Conservation (phyloP, 441 rosid genomes). For the Syzygium syzygioides region DNA sequence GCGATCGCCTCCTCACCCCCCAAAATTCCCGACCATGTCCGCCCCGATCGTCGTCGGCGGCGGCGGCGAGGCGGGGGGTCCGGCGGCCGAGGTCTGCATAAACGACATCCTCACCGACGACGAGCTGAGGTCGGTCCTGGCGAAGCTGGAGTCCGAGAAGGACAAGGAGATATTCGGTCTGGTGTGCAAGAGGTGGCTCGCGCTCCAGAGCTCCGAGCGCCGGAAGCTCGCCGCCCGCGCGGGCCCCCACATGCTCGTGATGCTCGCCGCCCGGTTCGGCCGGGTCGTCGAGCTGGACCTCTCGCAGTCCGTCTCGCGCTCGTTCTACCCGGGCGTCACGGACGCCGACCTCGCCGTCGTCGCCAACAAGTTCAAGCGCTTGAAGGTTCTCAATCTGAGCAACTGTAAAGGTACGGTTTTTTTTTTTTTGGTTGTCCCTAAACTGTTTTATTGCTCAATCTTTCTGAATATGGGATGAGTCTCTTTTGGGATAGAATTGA, state of each 20-base stretch:
- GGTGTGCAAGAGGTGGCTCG: constrained; percentile 92
- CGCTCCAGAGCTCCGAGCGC: constrained; percentile 84
- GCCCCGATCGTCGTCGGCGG: background rate
- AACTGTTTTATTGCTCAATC: background rate
- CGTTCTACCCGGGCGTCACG: constrained; percentile 85
- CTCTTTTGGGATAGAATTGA: background rate
- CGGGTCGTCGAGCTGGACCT: constrained; percentile 69
- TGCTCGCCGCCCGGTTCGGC: constrained; percentile 75
- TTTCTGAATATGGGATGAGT: background rate
- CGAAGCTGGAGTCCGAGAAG: constrained; percentile 54
- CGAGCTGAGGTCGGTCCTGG: constrained; percentile 62
- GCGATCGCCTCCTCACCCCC: background rate
- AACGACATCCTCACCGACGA: constrained; percentile 77
- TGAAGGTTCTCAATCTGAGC: constrained; percentile 53
- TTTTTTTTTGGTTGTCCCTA: background rate
- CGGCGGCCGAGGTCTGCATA: constrained; percentile 23
- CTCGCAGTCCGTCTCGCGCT: constrained; percentile 85
- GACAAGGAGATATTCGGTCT: constrained; percentile 81
- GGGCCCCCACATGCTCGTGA: constrained; percentile 80
- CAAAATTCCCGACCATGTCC: background rate
- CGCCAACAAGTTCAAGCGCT: constrained; percentile 57
- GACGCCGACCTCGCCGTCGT: constrained; percentile 81
- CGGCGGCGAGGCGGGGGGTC: background rate
- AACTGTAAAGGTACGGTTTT: constrained; percentile 65
- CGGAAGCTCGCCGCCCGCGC: constrained; percentile 85